Evolutionary conservation across 2,329 filamentous ascomycete species (phyloP), one percentile per base, ranked within the genome.

Genomic region (Emericellopsis cladophorae): DNA sequence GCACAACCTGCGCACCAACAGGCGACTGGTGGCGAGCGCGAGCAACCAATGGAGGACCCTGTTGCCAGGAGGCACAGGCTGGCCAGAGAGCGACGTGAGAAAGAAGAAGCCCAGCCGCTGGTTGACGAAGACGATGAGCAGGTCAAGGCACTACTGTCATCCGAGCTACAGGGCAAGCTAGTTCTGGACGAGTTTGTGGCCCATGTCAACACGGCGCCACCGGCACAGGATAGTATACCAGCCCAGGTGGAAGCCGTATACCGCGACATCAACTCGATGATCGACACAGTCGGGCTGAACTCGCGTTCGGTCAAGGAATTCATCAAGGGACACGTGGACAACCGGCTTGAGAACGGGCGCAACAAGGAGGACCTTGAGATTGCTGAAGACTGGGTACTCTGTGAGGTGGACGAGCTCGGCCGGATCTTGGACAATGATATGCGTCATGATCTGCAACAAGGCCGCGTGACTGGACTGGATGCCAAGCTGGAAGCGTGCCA

Each of bases 221-320:
- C 68, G 12, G 69, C 70, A 12, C 65, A 67, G 40, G 72, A 79
- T 41, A 77, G 68, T 36, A 66, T 81, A 26, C 72, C 76, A 4
- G 68, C 72, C 8, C 77, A 81, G 48, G 76, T 79, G 18, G 78
- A 82, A 52, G 72, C 76, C 15, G 66, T 82, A 1, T 92, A 85
- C 56, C 74, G 82, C 36, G 85, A 90, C 51, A 84, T 90, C 55
- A 90, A 92, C 58, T 84, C 84, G 11, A 98, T 96, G 92, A 80
- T 98, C 35, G 87, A 95, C 51, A 90, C 85, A 0, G 66, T 96
- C 33, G 90, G 90, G 9, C 72, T 95, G 39, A 96, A 96, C 55
- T 78, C 68, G 10, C 68, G 74, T 14, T 78, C 84, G 6, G 74
- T 90, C 31, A 67, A 70, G 37, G 66, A 67, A 10, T 82, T 81